Conservation (phyloP, 2,329 filamentous ascomycete species). For the Aspergillus niger region DNA sequence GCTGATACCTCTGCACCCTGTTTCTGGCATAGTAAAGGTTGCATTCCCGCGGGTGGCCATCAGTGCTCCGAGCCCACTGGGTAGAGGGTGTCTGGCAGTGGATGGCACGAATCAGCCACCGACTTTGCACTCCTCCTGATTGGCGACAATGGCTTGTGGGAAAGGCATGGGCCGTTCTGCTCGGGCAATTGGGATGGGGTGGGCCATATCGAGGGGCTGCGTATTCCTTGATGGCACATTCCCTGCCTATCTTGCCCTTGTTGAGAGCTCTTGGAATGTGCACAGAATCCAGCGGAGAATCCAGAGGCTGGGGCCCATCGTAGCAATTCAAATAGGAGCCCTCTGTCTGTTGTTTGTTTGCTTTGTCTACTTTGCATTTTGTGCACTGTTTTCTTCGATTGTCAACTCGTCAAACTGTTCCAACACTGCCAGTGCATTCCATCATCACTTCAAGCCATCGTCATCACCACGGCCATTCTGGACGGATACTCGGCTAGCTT, state of each 20-base stretch:
- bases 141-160: slow-evolving; percentile 23
- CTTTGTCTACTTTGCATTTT: slow-evolving; percentile 47
- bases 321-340: slow-evolving; percentile 42
- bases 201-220: slow-evolving; percentile 24
- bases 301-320: slow-evolving; percentile 37
- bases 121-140: slow-evolving; percentile 21
- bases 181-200: slow-evolving; percentile 27
- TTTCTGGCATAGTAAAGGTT: slow-evolving; percentile 38
- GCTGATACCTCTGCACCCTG: slow-evolving; percentile 29
- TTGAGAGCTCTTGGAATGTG: slow-evolving; percentile 40
- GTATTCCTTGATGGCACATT: slow-evolving; percentile 33
- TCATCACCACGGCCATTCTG: slow-evolving; percentile 1
- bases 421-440: slow-evolving; percentile 23
- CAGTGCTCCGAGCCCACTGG: slow-evolving; percentile 21
- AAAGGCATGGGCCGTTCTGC: slow-evolving; percentile 20
- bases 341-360: slow-evolving; percentile 46
- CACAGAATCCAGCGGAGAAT: slow-evolving; percentile 33
- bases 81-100: slow-evolving; percentile 22
- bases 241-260: slow-evolving; percentile 34
- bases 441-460: slow-evolving; percentile 16
- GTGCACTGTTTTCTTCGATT: slow-evolving; percentile 44
- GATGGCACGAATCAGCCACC: slow-evolving; percentile 31
- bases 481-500: slow-evolving; percentile 25
- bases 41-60: slow-evolving; percentile 41
- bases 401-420: slow-evolving; percentile 39